phyloP scores from a whole-genome alignment of 495 filamentous ascomycete genomes.

The Podospora fimiseda region DNA sequence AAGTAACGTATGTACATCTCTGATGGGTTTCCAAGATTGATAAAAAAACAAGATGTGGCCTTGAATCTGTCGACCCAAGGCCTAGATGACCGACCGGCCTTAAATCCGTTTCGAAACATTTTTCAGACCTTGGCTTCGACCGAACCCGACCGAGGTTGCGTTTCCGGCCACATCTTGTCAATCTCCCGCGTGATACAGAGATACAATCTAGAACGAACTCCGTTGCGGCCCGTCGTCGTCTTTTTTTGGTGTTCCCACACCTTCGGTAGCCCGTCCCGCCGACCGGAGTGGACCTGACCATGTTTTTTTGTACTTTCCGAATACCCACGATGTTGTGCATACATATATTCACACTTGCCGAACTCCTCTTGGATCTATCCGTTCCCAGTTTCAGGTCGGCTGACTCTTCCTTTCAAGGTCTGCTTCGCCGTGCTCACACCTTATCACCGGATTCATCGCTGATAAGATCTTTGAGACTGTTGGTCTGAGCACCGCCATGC shows the following conservation, averaged over 20 bases:
- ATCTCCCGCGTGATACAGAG: constrained; percentile 7
- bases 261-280: background rate
- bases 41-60: too few relatives aligned
- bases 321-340: background rate
- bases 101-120: constrained; percentile 20
- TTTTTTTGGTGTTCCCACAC: background rate
- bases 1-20: too few relatives aligned
- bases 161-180: constrained; percentile 4
- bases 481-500: background rate
- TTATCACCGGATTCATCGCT: background rate
- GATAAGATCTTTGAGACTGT: background rate
- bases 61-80: background rate
- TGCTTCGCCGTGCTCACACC: background rate
- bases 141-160: constrained; percentile 7
- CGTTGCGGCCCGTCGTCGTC: constrained; percentile 2
- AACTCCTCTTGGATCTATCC: background rate
- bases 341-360: background rate
- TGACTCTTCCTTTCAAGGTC: background rate
- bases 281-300: background rate
- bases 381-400: background rate
- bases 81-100: background rate
- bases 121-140: constrained; percentile 11
- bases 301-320: background rate
- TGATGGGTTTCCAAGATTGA: background rate
- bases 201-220: background rate